Percentiles rank a stretch among this genome's conserved stretches.
Conservation (phyloP, 805 yeast genomes). For the Ogataea methylovora region DNA sequence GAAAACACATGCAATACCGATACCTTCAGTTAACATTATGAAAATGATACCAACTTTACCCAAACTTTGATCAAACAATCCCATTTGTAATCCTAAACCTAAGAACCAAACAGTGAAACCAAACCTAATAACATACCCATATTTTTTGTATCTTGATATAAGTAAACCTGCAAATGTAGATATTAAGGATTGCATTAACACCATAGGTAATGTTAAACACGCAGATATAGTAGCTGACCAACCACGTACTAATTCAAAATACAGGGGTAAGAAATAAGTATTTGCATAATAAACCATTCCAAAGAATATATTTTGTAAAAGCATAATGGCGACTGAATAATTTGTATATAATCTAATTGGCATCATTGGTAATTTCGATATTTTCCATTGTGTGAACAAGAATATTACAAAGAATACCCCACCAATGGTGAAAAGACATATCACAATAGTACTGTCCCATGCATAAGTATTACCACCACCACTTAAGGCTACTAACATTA, state of each 20-base stretch:
- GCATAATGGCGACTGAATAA: slow-evolving; percentile 26
- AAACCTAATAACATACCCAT: slow-evolving; percentile 29
- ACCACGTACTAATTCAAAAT: slow-evolving; percentile 39
- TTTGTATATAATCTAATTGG: slow-evolving; percentile 38
- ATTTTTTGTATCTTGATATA: slow-evolving; percentile 36
- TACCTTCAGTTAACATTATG: slow-evolving; percentile 29
- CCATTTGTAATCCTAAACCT: slow-evolving; percentile 32
- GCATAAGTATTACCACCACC: slow-evolving; percentile 55
- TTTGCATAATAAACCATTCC: slow-evolving; percentile 42
- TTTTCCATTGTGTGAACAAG: slow-evolving; percentile 40
- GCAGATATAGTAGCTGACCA: slow-evolving; percentile 32
- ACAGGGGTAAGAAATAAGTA: slow-evolving; percentile 40
- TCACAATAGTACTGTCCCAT: slow-evolving; percentile 43
- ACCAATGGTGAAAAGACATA: slow-evolving; percentile 36
- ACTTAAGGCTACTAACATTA: slow-evolving; percentile 46
- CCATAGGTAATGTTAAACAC: slow-evolving; percentile 34
- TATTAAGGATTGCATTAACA: slow-evolving; percentile 31
- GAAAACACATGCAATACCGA: slow-evolving; percentile 42
- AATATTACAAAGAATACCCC: slow-evolving; percentile 33
- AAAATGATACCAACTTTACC: slow-evolving; percentile 29
- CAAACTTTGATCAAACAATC: slow-evolving; percentile 21
- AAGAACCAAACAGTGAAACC: slow-evolving; percentile 37
- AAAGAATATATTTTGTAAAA: slow-evolving; percentile 34
- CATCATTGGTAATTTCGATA: slow-evolving; percentile 45
- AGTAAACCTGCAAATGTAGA: slow-evolving; percentile 39